Percentiles rank a stretch among this genome's conserved stretches.
phyloP scores from a whole-genome alignment of 192 early-diverging fungal genomes.

The Neocallimastix lanati region DNA sequence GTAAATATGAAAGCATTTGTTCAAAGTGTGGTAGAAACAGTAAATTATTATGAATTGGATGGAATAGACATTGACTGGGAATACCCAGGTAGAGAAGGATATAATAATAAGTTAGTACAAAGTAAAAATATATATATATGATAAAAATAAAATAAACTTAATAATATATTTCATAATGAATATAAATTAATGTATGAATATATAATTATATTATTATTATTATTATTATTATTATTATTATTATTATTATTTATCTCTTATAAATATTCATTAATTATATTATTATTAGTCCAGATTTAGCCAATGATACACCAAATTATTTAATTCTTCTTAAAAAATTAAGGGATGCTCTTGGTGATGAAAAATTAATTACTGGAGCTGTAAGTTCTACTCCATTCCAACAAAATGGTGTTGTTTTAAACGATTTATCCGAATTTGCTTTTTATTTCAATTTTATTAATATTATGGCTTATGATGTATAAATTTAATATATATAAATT shows the following conservation, averaged over 20 bases:
- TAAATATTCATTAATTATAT: too few species aligned
- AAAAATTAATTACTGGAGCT: constrained; percentile 34
- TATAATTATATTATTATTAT: too few species aligned
- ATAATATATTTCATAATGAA: too few species aligned
- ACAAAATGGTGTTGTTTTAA: constrained; percentile 18
- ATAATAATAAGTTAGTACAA: neutral
- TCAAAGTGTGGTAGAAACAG: neutral
- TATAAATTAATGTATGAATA: too few species aligned
- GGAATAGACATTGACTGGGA: constrained; percentile 64
- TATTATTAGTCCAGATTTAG: constrained; percentile 27
- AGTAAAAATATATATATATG: too few species aligned
- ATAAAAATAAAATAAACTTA: too few species aligned
- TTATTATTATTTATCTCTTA: too few species aligned
- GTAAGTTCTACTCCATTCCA: constrained; percentile 40
- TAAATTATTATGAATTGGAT: constrained; percentile 13
- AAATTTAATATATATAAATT: too few species aligned
- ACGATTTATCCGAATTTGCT: constrained; percentile 39
- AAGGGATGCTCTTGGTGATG: constrained; percentile 11
- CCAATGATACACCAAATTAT: constrained; percentile 44
- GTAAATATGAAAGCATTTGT: neutral
- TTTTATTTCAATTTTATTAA: constrained; percentile 37
- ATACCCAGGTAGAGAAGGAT: constrained; percentile 42
- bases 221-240: too few species aligned
- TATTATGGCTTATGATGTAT: constrained; percentile 50
- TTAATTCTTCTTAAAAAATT: constrained; percentile 37